phyloP scores from a whole-genome alignment of 805 yeast species.

The Suhomyces kilbournensis region DNA sequence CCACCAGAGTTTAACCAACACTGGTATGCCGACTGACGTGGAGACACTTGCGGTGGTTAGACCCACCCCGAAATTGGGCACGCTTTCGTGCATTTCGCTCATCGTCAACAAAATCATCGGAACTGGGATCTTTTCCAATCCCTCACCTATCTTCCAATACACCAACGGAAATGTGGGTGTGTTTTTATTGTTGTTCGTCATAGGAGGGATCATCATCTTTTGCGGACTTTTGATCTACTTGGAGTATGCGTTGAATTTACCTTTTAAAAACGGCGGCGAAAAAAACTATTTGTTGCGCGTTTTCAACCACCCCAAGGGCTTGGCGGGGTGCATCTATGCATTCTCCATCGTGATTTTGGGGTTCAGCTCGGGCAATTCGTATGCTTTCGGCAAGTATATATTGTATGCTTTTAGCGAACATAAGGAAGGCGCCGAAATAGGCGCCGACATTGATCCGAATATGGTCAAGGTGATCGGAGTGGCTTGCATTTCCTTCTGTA shows the following conservation, averaged over 20 bases:
- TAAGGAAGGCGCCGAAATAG: conserved; percentile 14
- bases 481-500: conserved; percentile 44
- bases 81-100: conserved; percentile 35
- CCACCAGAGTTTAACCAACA: not conserved
- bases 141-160: conserved; percentile 39
- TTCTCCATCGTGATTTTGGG: conserved; percentile 56
- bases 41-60: not conserved
- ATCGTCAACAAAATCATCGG: conserved; percentile 45
- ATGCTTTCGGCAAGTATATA: conserved; percentile 62
- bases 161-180: conserved; percentile 37
- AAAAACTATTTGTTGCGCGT: conserved; percentile 38
- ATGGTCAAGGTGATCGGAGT: conserved; percentile 50
- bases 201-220: conserved; percentile 37
- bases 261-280: conserved; percentile 43
- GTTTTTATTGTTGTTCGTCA: conserved; percentile 29
- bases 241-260: conserved; percentile 39
- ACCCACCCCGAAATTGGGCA: conserved; percentile 16
- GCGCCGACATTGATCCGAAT: conserved; percentile 15
- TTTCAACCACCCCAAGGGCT: conserved; percentile 30
- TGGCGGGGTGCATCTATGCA: conserved; percentile 42
- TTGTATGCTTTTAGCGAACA: conserved; percentile 35
- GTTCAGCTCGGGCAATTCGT: conserved; percentile 60
- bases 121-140: conserved; percentile 42
- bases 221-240: conserved; percentile 40
- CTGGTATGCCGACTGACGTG: not conserved